Evolutionary conservation across 2,329 filamentous ascomycete species (phyloP).

Genomic region (Diaporthe batatas): DNA sequence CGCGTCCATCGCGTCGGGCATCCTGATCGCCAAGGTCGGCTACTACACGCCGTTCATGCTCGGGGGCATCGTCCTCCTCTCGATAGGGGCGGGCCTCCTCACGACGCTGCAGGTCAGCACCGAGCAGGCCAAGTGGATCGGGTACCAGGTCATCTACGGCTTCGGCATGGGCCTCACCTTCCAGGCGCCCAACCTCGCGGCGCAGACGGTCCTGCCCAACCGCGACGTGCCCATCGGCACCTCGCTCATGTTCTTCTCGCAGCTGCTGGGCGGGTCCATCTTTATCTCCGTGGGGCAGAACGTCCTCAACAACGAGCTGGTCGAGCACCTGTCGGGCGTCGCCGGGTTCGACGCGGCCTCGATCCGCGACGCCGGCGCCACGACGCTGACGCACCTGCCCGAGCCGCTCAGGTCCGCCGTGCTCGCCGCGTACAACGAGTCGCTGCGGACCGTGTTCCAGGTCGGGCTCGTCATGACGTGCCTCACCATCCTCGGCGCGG

Average conservation of each 20-base stretch:
- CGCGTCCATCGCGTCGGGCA: slow-evolving; percentile 56
- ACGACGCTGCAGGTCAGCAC: slow-evolving; percentile 56
- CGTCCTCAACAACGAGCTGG: slow-evolving; percentile 57
- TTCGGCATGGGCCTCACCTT: slow-evolving; percentile 59
- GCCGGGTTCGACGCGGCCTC: slow-evolving; percentile 45
- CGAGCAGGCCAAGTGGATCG: slow-evolving; percentile 50
- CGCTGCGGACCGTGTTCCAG: slow-evolving; percentile 71
- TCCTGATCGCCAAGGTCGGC: slow-evolving; percentile 54
- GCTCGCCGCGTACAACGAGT: slow-evolving; percentile 69
- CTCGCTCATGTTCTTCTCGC: slow-evolving; percentile 60
- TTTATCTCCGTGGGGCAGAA: slow-evolving; percentile 62
- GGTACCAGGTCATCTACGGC: slow-evolving; percentile 61
- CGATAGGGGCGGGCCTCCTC: slow-evolving; percentile 58
- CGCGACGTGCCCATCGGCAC: slow-evolving; percentile 58
- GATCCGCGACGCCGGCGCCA: slow-evolving; percentile 44
- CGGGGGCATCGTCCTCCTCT: slow-evolving; percentile 53
- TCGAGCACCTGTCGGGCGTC: slow-evolving; percentile 51
- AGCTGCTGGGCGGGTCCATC: slow-evolving; percentile 61
- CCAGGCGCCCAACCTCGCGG: slow-evolving; percentile 61
- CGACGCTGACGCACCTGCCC: slow-evolving; percentile 44
- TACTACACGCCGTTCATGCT: slow-evolving; percentile 62
- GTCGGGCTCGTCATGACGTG: slow-evolving; percentile 68
- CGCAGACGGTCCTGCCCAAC: slow-evolving; percentile 59
- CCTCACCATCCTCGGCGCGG: slow-evolving; percentile 66
- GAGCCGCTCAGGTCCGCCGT: slow-evolving; percentile 42